phyloP scores from a whole-genome alignment of 2,329 filamentous ascomycete species.

The Diplocarpon mali region DNA sequence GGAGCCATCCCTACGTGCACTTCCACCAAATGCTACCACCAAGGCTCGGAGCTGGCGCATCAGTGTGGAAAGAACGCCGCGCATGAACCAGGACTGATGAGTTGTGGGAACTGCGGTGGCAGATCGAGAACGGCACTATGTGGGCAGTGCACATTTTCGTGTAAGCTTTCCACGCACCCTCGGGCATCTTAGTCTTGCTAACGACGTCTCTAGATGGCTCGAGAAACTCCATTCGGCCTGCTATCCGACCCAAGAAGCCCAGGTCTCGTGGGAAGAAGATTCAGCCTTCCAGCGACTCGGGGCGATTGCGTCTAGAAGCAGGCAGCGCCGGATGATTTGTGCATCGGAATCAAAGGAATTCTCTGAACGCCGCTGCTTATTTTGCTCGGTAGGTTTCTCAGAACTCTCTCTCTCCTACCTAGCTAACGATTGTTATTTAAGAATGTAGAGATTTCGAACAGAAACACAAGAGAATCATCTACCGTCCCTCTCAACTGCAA shows the following conservation, averaged over 20 bases:
- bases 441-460: no score
- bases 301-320: neutral
- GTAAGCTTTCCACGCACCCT: neutral
- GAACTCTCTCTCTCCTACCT: no score
- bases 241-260: neutral
- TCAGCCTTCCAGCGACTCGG: neutral
- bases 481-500: no score
- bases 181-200: neutral
- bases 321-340: neutral
- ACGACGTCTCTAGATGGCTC: neutral
- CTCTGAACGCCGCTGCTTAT: no score
- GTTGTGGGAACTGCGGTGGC: slow-evolving; percentile 5
- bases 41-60: slow-evolving; percentile 2
- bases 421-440: no score
- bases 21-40: neutral
- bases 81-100: neutral
- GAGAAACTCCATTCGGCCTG: neutral
- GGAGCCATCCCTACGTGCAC: slow-evolving; percentile 2
- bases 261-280: neutral
- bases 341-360: no score
- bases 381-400: no score
- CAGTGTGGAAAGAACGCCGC: slow-evolving; percentile 2
- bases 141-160: slow-evolving; percentile 3
- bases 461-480: no score
- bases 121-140: slow-evolving; percentile 4